These are phyloP conservation scores for Coleophoma cylindrospora DNA, from an alignment of 2,329 filamentous ascomycete species.

Conservation along the genomic window DNA sequence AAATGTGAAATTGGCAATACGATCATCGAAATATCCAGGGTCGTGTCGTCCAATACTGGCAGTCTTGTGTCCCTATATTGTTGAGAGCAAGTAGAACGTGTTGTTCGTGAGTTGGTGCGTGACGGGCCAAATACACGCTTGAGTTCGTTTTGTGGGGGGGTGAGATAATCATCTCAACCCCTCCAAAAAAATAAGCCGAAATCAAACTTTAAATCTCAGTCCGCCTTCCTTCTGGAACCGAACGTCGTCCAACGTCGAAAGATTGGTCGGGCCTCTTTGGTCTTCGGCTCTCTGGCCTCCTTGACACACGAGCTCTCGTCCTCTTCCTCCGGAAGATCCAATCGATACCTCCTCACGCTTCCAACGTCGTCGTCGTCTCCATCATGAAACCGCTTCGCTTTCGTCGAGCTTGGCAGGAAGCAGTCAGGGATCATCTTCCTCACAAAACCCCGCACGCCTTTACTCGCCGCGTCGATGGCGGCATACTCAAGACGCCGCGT, in stretches of 20 bases:
- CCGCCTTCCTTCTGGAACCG: not conserved
- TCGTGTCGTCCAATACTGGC: not conserved
- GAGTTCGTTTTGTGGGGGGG: not conserved
- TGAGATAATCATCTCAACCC: not conserved
- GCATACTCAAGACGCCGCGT: constrained; percentile 61
- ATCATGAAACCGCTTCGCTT: constrained; percentile 53
- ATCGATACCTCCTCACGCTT: constrained; percentile 57
- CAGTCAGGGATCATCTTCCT: constrained; percentile 57
- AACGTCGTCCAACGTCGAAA: not conserved
- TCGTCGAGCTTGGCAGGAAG: constrained; percentile 44
- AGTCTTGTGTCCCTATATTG: not conserved
- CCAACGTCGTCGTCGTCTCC: constrained; percentile 40
- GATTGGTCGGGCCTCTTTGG: not conserved
- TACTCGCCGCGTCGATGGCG: constrained; percentile 58
- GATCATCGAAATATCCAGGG: not conserved
- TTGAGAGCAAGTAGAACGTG: not conserved
- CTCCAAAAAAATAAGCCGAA: not conserved
- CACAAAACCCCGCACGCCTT: constrained; percentile 56
- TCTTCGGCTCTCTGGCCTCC: not conserved
- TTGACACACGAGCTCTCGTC: constrained; percentile 5
- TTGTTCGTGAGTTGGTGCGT: not conserved
- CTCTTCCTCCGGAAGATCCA: constrained; percentile 45
- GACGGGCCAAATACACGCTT: not conserved
- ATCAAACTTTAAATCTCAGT: not conserved
- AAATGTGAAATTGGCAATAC: no score